Evolutionary conservation across 306 rosid genomes (phyloP), one percentile per base, ranked within the genome.

Genomic region (Hippophae rhamnoides): DNA sequence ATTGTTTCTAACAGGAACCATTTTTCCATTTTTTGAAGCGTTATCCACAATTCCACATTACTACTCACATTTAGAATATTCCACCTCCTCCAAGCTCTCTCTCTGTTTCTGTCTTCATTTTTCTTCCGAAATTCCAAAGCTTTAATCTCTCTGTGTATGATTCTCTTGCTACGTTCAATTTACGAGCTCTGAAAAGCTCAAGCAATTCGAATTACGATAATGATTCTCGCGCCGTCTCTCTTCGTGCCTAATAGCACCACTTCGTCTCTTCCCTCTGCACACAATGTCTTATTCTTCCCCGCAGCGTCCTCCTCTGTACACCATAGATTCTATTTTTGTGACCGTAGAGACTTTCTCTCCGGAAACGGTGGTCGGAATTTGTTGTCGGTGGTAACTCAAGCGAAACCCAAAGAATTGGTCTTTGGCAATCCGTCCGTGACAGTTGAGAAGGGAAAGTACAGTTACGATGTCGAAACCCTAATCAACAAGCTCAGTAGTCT

Each of bases 381-480:
- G 25, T 54, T 58, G 59, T 25, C 64, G 13, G 68, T 55, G 46
- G 63, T 31, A 31, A 31, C 38, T 31, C 38, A 31, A 42, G 97
- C 90, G 7, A 84, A 77, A 70, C 11, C 90, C 52, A 79, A 76
- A 55, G 95, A 82, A 26, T 66, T 92, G 46, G 50, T 93, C 65
- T 85, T 84, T 9, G 88, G 84, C 2, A 86, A 82, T 73, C 97
- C 94, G 5, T 69, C 95, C 43, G 89, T 88, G 55, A 84, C 78
- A 3, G 81, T 93, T 7, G 97, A 93, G 79, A 77, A 79, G 58
- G 97, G 99, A 5, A 88, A 93, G 70, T 93, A 88, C 74, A 88
- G 86, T 77, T 93, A 88, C 73, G 94, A 88, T 54, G 93, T 93
- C 1, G 97, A 93, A 77, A 82, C 97, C 61, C 82, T 92, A 78